These are phyloP conservation scores for Orbilia ellipsospora DNA, from an alignment of 2,329 filamentous ascomycete genomes.

Conservation along the genomic window DNA sequence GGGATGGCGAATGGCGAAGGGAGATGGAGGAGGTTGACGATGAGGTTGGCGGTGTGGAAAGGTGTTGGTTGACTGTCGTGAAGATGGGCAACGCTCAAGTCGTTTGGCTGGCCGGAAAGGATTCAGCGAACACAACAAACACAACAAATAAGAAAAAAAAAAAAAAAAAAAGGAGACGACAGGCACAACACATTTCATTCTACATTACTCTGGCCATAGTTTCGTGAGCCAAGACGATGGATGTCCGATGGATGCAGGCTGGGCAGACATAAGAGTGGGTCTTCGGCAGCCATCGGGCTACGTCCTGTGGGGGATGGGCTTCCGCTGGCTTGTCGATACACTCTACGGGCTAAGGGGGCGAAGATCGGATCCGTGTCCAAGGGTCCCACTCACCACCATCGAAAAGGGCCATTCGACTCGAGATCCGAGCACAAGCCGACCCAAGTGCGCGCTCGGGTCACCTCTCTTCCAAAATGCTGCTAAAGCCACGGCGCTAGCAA, in stretches of 20 bases:
- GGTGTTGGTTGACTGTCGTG: neutral
- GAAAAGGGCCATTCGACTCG: slow-evolving; percentile 43
- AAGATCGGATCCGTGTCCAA: neutral
- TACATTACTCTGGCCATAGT: too few species aligned
- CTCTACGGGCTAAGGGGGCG: neutral
- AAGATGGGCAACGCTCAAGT: slow-evolving; percentile 6
- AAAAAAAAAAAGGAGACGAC: slow-evolving; percentile 61
- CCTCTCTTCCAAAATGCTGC: too few species aligned
- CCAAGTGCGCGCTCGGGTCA: neutral
- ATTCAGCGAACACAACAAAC: slow-evolving; percentile 61
- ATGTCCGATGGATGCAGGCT: slow-evolving; percentile 44
- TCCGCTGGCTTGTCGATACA: neutral
- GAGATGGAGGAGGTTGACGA: neutral
- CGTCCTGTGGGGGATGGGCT: neutral
- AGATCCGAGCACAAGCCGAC: slow-evolving; percentile 42
- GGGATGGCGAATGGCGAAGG: neutral
- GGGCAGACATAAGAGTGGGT: too few species aligned
- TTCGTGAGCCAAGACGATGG: slow-evolving; percentile 38
- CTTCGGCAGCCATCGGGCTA: slow-evolving; percentile 10
- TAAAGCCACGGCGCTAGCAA: too few species aligned
- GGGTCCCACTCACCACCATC: slow-evolving; percentile 2
- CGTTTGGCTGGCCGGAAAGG: slow-evolving; percentile 57
- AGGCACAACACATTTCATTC: slow-evolving; percentile 67
- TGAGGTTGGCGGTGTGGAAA: neutral
- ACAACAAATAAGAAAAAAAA: slow-evolving; percentile 52